A percentile compares a stretch with the other conserved stretches of the same genome.
phyloP scores from a whole-genome alignment of 352 stramenopile genomes.

The Phytopythium vexans region DNA sequence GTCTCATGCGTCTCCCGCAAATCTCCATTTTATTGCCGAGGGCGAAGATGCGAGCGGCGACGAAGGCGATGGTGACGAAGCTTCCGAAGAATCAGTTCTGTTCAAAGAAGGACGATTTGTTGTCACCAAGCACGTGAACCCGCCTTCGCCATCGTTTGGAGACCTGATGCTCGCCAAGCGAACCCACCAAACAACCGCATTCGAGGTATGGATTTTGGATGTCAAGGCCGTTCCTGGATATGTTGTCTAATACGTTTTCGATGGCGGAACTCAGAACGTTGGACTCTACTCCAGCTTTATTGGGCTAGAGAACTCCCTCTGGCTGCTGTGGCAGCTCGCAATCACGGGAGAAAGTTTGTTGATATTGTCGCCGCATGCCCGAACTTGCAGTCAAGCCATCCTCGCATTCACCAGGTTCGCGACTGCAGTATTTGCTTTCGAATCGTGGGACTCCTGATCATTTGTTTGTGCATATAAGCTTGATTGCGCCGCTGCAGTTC shows the following conservation, averaged over 20 bases:
- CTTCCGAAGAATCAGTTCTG: conserved; percentile 19
- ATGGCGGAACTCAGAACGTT: conserved; percentile 37
- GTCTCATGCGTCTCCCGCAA: conserved; percentile 28
- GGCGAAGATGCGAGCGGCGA: conserved; percentile 30
- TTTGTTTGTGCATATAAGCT: conserved; percentile 22
- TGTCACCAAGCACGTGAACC: conserved; percentile 24
- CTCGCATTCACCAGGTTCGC: conserved; percentile 74
- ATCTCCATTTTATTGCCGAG: conserved; percentile 48
- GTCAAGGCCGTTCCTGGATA: neutral
- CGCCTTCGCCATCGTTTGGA: conserved; percentile 61
- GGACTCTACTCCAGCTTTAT: conserved; percentile 85
- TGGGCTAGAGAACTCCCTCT: conserved; percentile 65
- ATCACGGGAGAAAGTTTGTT: conserved; percentile 82
- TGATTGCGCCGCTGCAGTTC: conserved; percentile 80
- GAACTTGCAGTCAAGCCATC: conserved; percentile 78
- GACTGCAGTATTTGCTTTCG: conserved; percentile 1
- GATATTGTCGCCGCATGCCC: conserved; percentile 71
- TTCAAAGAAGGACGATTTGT: conserved; percentile 50
- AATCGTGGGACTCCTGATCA: neutral
- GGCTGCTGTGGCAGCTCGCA: conserved; percentile 82
- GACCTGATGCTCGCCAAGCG: conserved; percentile 68
- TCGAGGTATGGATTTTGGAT: conserved; percentile 36
- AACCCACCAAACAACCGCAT: conserved; percentile 40
- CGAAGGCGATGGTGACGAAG: conserved; percentile 21
- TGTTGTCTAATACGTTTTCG: conserved; percentile 3